These are phyloP conservation scores for Akebia trifoliata DNA, from an alignment of 164 flowering plant genomes.

Conservation along the genomic window DNA sequence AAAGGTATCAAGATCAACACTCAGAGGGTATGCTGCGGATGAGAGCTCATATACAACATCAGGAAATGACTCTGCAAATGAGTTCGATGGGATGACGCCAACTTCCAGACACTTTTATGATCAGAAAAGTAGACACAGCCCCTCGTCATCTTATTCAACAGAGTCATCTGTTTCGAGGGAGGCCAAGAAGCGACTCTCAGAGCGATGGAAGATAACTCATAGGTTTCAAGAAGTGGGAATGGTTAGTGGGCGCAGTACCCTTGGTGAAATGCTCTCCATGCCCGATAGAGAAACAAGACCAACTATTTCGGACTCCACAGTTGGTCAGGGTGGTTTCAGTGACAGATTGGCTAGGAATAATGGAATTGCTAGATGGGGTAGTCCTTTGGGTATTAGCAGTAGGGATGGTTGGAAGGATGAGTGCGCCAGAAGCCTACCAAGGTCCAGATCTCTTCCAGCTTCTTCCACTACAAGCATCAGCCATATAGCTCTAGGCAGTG, in stretches of 20 bases:
- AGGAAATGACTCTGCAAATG: conserved; percentile 49
- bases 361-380: conserved; percentile 18
- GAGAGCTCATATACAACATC: conserved; percentile 53
- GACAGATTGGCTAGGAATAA: conserved; percentile 18
- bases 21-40: conserved; percentile 56
- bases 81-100: conserved; percentile 28
- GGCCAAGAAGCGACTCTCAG: conserved; percentile 80
- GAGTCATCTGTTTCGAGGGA: conserved; percentile 68
- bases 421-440: conserved; percentile 24
- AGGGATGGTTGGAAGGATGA: conserved; percentile 81
- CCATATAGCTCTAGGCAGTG: conserved; percentile 24
- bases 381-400: conserved; percentile 69
- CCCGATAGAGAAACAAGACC: conserved; percentile 39
- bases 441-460: conserved; percentile 57
- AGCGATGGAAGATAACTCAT: conserved; percentile 62
- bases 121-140: conserved; percentile 19
- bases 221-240: conserved; percentile 36
- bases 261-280: conserved; percentile 81
- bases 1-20: conserved; percentile 22
- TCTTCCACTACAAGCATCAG: conserved; percentile 24
- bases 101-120: conserved; percentile 26
- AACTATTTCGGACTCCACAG: conserved; percentile 14
- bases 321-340: conserved; percentile 19
- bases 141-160: conserved; percentile 34
- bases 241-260: conserved; percentile 46